A percentile compares a stretch with the other conserved stretches of the same genome.
These are phyloP conservation scores for Syzygium malaccense DNA, from an alignment of 441 rosid species.

Conservation along the genomic window DNA sequence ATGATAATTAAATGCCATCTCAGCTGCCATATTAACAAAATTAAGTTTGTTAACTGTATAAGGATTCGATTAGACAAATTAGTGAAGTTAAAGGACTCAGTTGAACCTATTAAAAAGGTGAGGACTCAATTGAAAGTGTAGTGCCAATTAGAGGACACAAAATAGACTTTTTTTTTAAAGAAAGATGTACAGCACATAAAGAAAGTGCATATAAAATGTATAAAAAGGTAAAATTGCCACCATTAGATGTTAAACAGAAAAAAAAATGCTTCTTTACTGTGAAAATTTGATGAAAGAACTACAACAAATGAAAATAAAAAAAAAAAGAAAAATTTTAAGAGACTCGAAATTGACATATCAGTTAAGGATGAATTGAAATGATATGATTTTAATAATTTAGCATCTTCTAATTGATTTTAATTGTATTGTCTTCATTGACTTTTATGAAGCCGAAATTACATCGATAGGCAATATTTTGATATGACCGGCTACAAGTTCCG, in stretches of 20 bases:
- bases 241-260: background rate
- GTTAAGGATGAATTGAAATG: background rate
- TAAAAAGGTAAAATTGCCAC: background rate
- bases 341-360: background rate
- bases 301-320: background rate
- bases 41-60: background rate
- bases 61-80: background rate
- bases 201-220: background rate
- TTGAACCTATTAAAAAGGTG: background rate
- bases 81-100: background rate
- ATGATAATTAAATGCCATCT: background rate
- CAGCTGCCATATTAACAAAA: background rate
- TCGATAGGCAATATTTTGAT: background rate
- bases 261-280: background rate
- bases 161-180: background rate
- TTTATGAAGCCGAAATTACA: background rate
- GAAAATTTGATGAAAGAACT: background rate
- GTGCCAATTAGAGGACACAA: background rate
- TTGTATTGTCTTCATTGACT: background rate
- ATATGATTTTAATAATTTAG: background rate
- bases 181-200: background rate
- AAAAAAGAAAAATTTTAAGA: background rate
- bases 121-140: background rate
- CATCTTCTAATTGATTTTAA: background rate
- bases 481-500: background rate